These are phyloP conservation scores for Rhododendron mucronatum DNA, from an alignment of 148 eudicot genomes.

Conservation along the genomic window DNA sequence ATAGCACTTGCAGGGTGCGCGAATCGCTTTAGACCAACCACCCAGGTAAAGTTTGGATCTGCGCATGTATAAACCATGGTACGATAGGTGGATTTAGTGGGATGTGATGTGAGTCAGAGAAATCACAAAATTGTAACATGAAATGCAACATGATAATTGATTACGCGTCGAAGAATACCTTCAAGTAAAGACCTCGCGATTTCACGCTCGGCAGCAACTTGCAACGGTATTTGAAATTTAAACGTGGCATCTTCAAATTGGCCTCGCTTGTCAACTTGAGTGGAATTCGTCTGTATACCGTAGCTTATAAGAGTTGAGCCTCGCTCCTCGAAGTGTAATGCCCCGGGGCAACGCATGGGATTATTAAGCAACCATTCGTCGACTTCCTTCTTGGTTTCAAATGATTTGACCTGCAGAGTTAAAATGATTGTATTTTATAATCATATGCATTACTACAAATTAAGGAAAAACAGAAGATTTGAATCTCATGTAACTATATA, in stretches of 20 bases:
- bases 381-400: conserved; percentile 50
- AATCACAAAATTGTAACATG: not conserved
- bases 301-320: conserved; percentile 41
- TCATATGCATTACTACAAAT: not conserved
- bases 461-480: not conserved
- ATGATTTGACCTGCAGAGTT: conserved; percentile 49
- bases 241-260: conserved; percentile 73
- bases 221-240: conserved; percentile 87
- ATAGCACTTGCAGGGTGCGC: conserved; percentile 43
- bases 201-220: conserved; percentile 92
- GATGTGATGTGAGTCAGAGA: not conserved
- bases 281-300: conserved; percentile 87
- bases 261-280: conserved; percentile 50
- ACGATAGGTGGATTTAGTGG: not conserved
- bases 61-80: not conserved
- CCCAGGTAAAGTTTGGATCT: conserved; percentile 76
- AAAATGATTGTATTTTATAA: not conserved
- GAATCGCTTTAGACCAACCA: conserved; percentile 62
- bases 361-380: conserved; percentile 77
- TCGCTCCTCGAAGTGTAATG: conserved; percentile 33
- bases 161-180: conserved; percentile 32
- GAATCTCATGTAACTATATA: not conserved
- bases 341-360: conserved; percentile 80
- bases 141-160: not conserved
- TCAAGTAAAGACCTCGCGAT: conserved; percentile 65